phyloP scores from a whole-genome alignment of 306 rosid genomes.

The Argentina anserina region DNA sequence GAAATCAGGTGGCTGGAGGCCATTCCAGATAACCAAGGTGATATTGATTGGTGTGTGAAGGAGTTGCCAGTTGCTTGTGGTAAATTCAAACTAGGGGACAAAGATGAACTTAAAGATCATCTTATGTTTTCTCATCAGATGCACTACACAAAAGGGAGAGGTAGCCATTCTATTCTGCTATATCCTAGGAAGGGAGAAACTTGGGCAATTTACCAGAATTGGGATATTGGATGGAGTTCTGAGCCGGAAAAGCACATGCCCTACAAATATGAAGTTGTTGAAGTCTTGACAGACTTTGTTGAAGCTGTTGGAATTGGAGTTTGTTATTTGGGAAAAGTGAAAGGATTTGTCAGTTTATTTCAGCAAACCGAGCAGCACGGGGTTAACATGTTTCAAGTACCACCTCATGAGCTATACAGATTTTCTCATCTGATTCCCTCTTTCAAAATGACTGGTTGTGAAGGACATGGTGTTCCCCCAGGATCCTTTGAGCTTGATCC shows the following conservation, averaged over 20 bases:
- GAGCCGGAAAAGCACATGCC: conserved; percentile 45
- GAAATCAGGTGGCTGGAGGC: conserved; percentile 65
- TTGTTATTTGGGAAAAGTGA: conserved; percentile 50
- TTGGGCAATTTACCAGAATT: conserved; percentile 78
- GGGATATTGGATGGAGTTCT: conserved; percentile 74
- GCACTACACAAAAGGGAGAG: conserved; percentile 35
- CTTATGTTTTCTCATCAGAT: conserved; percentile 71
- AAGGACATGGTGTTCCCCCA: conserved; percentile 61
- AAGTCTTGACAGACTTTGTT: conserved; percentile 59
- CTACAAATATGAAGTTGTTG: conserved; percentile 50
- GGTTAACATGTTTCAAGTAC: conserved; percentile 31
- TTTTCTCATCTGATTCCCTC: conserved; percentile 83
- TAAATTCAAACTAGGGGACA: conserved; percentile 40
- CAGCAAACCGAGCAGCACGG: conserved; percentile 36
- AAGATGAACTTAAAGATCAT: conserved; percentile 28
- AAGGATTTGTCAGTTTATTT: conserved; percentile 79
- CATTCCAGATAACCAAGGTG: conserved; percentile 40
- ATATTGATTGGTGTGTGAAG: conserved; percentile 48
- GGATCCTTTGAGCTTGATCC: conserved; percentile 89
- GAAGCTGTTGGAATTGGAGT: conserved; percentile 48
- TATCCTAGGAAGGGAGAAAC: conserved; percentile 81
- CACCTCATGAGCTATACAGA: conserved; percentile 50
- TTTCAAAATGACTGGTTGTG: conserved; percentile 60
- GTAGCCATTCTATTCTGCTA: conserved; percentile 32
- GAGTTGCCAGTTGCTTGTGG: conserved; percentile 72